Base-by-base conservation (phyloP, 208 protist genomes). In the Trypanosoma platydactyli region DNA sequence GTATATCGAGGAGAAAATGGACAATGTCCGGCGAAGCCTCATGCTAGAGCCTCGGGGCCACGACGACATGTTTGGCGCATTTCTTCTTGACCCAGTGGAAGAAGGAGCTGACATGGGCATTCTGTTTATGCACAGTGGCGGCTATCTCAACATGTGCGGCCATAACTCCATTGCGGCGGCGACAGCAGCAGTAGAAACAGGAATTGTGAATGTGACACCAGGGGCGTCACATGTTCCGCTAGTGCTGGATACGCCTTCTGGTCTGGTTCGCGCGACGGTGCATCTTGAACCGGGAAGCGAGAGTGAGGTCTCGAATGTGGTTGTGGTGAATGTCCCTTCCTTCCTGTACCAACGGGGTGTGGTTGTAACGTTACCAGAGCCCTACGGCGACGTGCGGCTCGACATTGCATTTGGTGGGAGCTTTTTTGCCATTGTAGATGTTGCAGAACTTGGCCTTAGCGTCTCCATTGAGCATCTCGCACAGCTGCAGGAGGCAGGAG, bases 11-110 rank as follows among this genome's bases (percentile, higher is more conserved):
- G n/a, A 38, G 22, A 27, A 67, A 30, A 67, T 67, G 62, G 60
- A 67, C 22, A n/a, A 20, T 13, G 6, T 67, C 9, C 29, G 62
- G 18, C 38, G 62, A 12, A 13, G 62, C 22, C 30, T 67, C 1
- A 57, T 67, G 50, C 50, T 67, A 7, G 62, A 67, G 15, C 62
- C 50, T 33, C 50, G 62, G 24, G 62, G 46, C 5, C 62, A 67
- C 33, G 50, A 57, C n/a, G 51, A 58, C 22, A 57, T 67, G 46
- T 67, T 67, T 20, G 62, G 20, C 70, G 63, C 51, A 33, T 68
- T 68, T 24, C 40, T 59, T 1, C 38, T 59, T 1, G 22, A 27
- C 11, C 63, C 51, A 12, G 13, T 68, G 1, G 27, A 5, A 6
- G 35, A 35, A 3, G 63, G 41, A 3, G 51, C 63, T 5, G 27